Evolutionary conservation across 2,329 filamentous ascomycete genomes (phyloP).

Genomic region (Stylonectria norvegica): DNA sequence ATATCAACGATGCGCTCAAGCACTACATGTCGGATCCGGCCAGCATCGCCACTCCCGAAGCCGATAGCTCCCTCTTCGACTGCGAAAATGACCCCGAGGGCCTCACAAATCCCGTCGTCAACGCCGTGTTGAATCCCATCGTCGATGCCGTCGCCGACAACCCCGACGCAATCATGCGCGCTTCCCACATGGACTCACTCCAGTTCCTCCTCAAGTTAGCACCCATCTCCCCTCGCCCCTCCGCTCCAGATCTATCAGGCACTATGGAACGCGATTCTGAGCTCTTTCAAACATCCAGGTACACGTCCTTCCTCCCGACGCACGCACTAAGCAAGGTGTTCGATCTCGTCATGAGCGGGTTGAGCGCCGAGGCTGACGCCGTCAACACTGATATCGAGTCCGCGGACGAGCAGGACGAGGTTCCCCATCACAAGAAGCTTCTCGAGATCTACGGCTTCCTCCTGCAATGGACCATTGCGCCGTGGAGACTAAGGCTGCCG

Average conservation of each 20-base stretch:
- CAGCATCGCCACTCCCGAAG: conserved; percentile 79
- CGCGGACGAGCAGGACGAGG: conserved; percentile 79
- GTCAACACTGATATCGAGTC: conserved; percentile 83
- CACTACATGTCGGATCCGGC: conserved; percentile 92
- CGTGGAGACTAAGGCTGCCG: conserved; percentile 90
- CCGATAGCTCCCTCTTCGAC: conserved; percentile 76
- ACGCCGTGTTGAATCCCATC: conserved; percentile 84
- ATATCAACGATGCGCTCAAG: conserved; percentile 95
- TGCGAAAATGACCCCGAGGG: conserved; percentile 90
- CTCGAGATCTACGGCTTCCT: conserved; percentile 94
- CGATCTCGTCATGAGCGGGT: conserved; percentile 80
- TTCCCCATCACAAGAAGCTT: conserved; percentile 83
- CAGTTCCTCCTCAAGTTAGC: conserved; percentile 96
- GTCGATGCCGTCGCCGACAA: conserved; percentile 89
- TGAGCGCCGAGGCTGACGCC: conserved; percentile 80
- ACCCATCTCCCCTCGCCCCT: conserved; percentile 45
- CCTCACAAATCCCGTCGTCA: conserved; percentile 74
- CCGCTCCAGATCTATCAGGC: conserved; percentile 17
- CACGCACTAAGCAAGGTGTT: conserved; percentile 89
- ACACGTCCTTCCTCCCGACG: conserved; percentile 72
- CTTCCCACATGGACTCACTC: conserved; percentile 81
- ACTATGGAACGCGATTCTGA: conserved; percentile 28
- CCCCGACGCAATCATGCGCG: conserved; percentile 79
- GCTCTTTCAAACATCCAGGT: conserved; percentile 67
- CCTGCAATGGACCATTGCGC: conserved; percentile 92